Evolutionary conservation across 2,329 filamentous ascomycete species (phyloP), one percentile per base, ranked within the genome.

Genomic region (Cercospora canescens): DNA sequence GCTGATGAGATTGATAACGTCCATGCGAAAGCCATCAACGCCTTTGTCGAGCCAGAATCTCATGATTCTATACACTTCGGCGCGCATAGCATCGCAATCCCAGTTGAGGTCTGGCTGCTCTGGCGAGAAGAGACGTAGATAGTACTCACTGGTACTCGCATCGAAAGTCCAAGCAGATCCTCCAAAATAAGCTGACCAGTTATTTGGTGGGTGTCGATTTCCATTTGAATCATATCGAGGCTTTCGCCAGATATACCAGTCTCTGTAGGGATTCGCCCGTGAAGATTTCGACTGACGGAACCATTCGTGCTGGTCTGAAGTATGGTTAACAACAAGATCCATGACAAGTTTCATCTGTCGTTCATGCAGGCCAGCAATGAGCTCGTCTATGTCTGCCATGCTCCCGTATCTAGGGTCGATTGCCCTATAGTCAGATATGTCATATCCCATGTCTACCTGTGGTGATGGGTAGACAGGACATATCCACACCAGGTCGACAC

Each of bases 171-270:
- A 80, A 26, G 78, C 79, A 32, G 73, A 76, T 48, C 79, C 78
- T 37, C 78, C 78, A 1, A 80, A 73, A 30, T 77, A 76, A 69
- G 72, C 72, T 69, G 55, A 73, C 75, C 80, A 83, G 64, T 83
- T 90, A 59, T 86, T 90, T 1, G 88, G 88, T 1, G 87, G 86
- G 18, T 84, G 78, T 1, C 84, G 80, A 11, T 83, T 81, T 3
- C 87, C 87, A 0, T 75, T 73, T n/a, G n/a, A n/a, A 35, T 87
- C 83, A 68, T 85, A 85, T 6, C 82, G 81, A 0, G 87, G 79
- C 1, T 84, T 82, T 81, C 83, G 82, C 89, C 89, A 91, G 71
- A 90, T 87, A 71, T 89, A 90, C 83, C 85, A 89, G 71, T 88
- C 83, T n/a, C 86, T 78, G 69, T 88, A 87, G 0, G 81, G 75